Evolutionary conservation across 164 flowering plant genomes (phyloP), one percentile per base, ranked within the genome.

Genomic region (Vitis amurensis): DNA sequence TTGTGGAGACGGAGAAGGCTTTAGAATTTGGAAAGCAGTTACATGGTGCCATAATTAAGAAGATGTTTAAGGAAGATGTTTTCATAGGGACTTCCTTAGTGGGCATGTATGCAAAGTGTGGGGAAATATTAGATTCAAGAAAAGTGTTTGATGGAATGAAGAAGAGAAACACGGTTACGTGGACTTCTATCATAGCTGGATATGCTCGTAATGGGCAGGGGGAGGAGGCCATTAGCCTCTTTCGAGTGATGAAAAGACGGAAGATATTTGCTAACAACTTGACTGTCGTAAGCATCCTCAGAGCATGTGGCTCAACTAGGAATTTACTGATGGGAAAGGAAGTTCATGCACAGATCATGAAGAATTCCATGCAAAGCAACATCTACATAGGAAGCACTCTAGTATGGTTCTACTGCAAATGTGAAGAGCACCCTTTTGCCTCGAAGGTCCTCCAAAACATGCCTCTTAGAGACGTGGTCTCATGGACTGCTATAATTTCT

Each of bases 401-500:
- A 11, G 89, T 94, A 12, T 94, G 97, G 97, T 80, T 91, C 55
- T 94, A 94, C 72, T 87, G 93, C 72, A 86, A 76, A 75, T 90
- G 90, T 77, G 88, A 86, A 29, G 76, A 82, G 63, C 77, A 82
- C 53, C 16, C 11, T 52, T 57, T 59, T 55, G 92, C 94, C 47
- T 70, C 81, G 11, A 85, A 75, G 47, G 89, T 90, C 65, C 91
- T 92, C 55, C 82, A 85, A 61, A 61, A 55, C 49, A 85, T 92
- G 94, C 91, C 97, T 48, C 53, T 77, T 9, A 87, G 86, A 73
- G 96, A 92, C 78, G 97, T 89, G 19, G 84, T 94, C 49, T 78
- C 97, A 12, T 94, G 97, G 97, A 94, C 96, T 14, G 89, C 97
- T 14, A 83, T 92, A 23, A 91, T 94, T 31, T 90, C 94, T 55